Percentiles rank a stretch among this genome's conserved stretches.
Evolutionary conservation across 148 eudicot genomes (phyloP).

Genomic region (Pharnaceum exiguum): DNA sequence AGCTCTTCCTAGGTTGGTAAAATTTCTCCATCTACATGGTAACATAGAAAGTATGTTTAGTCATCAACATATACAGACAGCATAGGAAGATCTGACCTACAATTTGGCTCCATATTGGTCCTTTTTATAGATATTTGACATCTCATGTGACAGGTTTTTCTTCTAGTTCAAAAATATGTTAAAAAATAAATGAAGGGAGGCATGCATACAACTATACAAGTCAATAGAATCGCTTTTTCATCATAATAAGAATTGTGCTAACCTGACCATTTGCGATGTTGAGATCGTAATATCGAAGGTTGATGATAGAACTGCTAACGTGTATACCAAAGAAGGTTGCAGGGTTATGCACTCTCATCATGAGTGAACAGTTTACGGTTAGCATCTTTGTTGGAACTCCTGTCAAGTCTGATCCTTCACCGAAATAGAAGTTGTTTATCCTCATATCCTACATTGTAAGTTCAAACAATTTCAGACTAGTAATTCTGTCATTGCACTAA

Average conservation of each 20-base stretch:
- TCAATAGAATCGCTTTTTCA: too few species aligned
- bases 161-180: too few species aligned
- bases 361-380: constrained; percentile 44
- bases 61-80: not conserved
- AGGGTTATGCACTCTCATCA: constrained; percentile 49
- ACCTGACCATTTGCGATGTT: constrained; percentile 71
- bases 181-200: too few species aligned
- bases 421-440: constrained; percentile 36
- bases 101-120: not conserved
- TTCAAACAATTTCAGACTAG: not conserved
- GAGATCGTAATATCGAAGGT: constrained; percentile 45
- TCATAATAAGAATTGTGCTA: not conserved
- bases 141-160: too few species aligned
- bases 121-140: too few species aligned
- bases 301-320: constrained; percentile 35
- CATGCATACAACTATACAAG: too few species aligned
- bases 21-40: constrained; percentile 38
- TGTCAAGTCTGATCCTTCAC: constrained; percentile 58
- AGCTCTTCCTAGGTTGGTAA: constrained; percentile 62
- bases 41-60: not conserved
- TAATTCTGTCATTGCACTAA: not conserved
- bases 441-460: constrained; percentile 35
- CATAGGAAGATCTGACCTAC: not conserved
- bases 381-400: constrained; percentile 71
- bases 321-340: constrained; percentile 78